These are phyloP conservation scores for Populus tremula DNA, from an alignment of 345 rosid genomes.

Conservation along the genomic window DNA sequence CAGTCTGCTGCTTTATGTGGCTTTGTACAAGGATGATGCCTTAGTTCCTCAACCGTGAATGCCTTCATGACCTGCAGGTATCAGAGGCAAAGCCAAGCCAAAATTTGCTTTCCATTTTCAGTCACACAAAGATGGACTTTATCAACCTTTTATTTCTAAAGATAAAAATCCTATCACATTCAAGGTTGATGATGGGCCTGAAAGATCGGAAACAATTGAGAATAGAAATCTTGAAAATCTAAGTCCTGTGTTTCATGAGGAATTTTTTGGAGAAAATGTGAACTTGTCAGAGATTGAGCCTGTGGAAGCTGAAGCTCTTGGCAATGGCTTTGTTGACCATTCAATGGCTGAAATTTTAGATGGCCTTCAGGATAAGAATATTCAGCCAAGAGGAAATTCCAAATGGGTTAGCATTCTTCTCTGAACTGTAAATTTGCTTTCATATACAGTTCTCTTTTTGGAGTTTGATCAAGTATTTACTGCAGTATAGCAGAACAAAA, in stretches of 20 bases:
- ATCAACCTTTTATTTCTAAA: slow-evolving; percentile 9
- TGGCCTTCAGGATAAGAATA: slow-evolving; percentile 41
- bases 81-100: slow-evolving; percentile 46
- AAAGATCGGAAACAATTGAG: slow-evolving; percentile 30
- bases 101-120: slow-evolving; percentile 52
- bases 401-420: slow-evolving; percentile 37
- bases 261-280: slow-evolving; percentile 27
- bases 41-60: not conserved
- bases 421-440: slow-evolving; percentile 9
- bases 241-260: slow-evolving; percentile 24
- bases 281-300: slow-evolving; percentile 15
- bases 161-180: slow-evolving; percentile 14
- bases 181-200: slow-evolving; percentile 35
- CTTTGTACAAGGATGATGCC: not conserved
- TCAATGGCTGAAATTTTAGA: slow-evolving; percentile 45
- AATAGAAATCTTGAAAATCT: slow-evolving; percentile 24
- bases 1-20: not conserved
- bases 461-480: slow-evolving; percentile 21
- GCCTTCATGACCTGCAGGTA: slow-evolving; percentile 28
- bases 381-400: slow-evolving; percentile 26
- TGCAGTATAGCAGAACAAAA: slow-evolving; percentile 41
- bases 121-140: slow-evolving; percentile 27
- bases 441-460: slow-evolving; percentile 8
- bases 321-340: slow-evolving; percentile 23
- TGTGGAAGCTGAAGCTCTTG: slow-evolving; percentile 25